phyloP scores from a whole-genome alignment of 345 rosid genomes.

The Laguncularia racemosa region DNA sequence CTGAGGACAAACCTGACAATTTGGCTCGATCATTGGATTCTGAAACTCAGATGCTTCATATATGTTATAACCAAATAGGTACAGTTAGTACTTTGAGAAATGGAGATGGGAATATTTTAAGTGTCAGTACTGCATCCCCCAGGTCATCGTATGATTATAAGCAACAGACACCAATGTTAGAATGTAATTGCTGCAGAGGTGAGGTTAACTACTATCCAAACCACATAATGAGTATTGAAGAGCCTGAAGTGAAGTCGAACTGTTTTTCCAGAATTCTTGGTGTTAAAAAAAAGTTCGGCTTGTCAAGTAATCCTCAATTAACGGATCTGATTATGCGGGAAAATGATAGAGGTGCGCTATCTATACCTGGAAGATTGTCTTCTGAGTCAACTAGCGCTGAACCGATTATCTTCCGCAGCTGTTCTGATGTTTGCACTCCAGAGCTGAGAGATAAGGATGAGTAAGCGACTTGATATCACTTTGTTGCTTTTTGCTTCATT shows the following conservation, averaged over 20 bases:
- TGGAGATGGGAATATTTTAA: slow-evolving; percentile 67
- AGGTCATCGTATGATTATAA: slow-evolving; percentile 26
- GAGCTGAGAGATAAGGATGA: slow-evolving; percentile 19
- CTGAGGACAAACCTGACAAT: slow-evolving; percentile 16
- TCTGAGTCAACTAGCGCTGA: slow-evolving; percentile 16
- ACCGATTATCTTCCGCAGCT: slow-evolving; percentile 15
- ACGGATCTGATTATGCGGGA: slow-evolving; percentile 11
- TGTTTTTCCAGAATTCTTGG: slow-evolving; percentile 35
- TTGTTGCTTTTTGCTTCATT: not conserved
- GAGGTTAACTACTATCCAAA: slow-evolving; percentile 15
- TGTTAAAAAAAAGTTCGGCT: slow-evolving; percentile 18
- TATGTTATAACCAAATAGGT: slow-evolving; percentile 21
- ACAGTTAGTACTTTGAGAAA: slow-evolving; percentile 50
- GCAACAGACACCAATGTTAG: slow-evolving; percentile 13
- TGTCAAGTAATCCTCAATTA: slow-evolving; percentile 13
- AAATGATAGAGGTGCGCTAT: slow-evolving; percentile 24
- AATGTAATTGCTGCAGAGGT: slow-evolving; percentile 19
- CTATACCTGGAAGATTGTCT: slow-evolving; percentile 21
- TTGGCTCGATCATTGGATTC: slow-evolving; percentile 25
- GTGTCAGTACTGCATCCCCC: slow-evolving; percentile 32
- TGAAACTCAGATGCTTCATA: slow-evolving; percentile 25
- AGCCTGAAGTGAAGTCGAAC: slow-evolving; percentile 26
- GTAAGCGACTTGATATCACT: slow-evolving; percentile 19
- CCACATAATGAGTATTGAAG: slow-evolving; percentile 12
- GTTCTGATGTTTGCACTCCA: slow-evolving; percentile 8